Evolutionary conservation across 345 rosid genomes (phyloP).

Genomic region (Eucalyptus victrix): DNA sequence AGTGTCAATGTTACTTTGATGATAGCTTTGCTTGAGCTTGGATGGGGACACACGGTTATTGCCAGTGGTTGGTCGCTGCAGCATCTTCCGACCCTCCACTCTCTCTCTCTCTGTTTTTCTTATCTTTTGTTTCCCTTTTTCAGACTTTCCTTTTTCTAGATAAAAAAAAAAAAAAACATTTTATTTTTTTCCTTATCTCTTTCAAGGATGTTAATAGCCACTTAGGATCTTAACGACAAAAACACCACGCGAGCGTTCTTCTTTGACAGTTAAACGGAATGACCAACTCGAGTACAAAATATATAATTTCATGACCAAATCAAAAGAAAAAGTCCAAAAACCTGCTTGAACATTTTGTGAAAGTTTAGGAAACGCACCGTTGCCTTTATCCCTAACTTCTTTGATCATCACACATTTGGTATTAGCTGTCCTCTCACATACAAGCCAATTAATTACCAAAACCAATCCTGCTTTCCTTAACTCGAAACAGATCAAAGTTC

Average conservation of each 20-base stretch:
- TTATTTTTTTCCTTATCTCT: background rate
- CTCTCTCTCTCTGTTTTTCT: background rate
- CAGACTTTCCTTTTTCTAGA: background rate
- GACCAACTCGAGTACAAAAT: background rate
- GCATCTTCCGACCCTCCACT: background rate
- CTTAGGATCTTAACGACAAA: background rate
- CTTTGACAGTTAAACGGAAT: background rate
- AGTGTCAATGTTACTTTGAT: fast-evolving
- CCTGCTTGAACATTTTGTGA: background rate
- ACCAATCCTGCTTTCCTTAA: background rate
- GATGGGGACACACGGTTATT: background rate
- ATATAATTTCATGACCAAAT: background rate
- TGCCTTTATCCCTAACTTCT: background rate
- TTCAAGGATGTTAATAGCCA: background rate
- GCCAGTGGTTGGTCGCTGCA: background rate
- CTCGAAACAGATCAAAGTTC: background rate
- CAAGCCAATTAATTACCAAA: background rate
- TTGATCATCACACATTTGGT: background rate
- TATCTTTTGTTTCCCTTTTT: background rate
- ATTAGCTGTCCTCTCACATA: background rate
- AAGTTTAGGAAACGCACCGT: background rate
- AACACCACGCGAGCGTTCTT: background rate
- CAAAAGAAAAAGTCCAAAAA: background rate
- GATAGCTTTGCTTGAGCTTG: background rate
- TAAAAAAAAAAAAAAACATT: no score